Percentiles rank a stretch among this genome's conserved stretches.
phyloP scores from a whole-genome alignment of 2,329 filamentous ascomycete genomes.

The Cladophialophora yegresii region DNA sequence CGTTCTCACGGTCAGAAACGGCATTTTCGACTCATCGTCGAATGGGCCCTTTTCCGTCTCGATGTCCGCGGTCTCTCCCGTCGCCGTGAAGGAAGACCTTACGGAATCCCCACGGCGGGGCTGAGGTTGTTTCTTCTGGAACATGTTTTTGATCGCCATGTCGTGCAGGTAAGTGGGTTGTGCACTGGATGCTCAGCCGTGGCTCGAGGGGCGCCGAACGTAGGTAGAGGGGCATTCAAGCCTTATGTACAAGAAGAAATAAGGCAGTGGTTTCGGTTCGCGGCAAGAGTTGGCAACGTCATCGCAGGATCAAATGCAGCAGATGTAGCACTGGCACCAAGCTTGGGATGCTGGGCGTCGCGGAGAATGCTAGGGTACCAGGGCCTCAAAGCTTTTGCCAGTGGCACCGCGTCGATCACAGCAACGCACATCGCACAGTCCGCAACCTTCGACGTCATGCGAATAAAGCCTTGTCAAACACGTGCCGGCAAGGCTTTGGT shows the following conservation, averaged over 20 bases:
- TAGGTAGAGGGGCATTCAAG: background rate
- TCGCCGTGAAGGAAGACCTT: slow-evolving; percentile 18
- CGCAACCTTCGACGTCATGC: slow-evolving; percentile 15
- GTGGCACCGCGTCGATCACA: background rate
- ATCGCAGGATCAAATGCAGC: background rate
- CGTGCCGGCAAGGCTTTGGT: slow-evolving; percentile 16
- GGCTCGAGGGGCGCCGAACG: background rate
- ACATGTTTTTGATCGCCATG: slow-evolving; percentile 19
- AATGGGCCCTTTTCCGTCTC: slow-evolving; percentile 30
- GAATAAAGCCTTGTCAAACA: slow-evolving; percentile 13
- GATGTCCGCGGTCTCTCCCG: slow-evolving; percentile 20
- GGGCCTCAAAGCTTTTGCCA: slow-evolving; percentile 2
- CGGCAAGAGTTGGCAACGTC: slow-evolving; percentile 9
- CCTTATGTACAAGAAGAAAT: slow-evolving; percentile 2
- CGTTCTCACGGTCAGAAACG: slow-evolving; percentile 48
- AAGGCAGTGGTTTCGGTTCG: slow-evolving; percentile 2
- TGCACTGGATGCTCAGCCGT: background rate
- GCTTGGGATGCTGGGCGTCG: background rate
- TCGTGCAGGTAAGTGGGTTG: background rate
- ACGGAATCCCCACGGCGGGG: slow-evolving; percentile 17
- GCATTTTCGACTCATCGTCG: slow-evolving; percentile 47
- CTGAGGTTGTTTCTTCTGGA: slow-evolving; percentile 15
- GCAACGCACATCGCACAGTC: background rate
- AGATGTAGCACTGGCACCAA: background rate
- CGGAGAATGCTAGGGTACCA: background rate